These are phyloP conservation scores for Chionographis japonica DNA, from an alignment of 106 monocot species.

Conservation along the genomic window DNA sequence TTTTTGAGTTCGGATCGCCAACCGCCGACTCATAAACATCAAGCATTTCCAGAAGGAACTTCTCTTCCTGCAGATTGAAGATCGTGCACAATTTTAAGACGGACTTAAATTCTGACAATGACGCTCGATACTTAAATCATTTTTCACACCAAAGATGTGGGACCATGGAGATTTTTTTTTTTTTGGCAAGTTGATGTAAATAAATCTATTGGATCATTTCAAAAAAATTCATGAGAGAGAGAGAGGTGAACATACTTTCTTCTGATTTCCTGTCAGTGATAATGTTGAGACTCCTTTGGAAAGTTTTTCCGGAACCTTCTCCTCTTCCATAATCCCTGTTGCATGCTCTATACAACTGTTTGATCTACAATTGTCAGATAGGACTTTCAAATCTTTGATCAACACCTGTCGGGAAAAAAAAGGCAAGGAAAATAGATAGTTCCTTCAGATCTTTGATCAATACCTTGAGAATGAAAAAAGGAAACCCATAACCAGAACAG, in stretches of 20 bases:
- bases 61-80: conserved; percentile 46
- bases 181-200: too few relatives aligned
- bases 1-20: conserved; percentile 50
- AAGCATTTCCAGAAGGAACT: conserved; percentile 75
- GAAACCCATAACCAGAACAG: too few relatives aligned
- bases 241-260: conserved; percentile 38
- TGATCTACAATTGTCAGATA: conserved; percentile 78
- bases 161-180: too few relatives aligned
- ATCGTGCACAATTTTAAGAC: too few relatives aligned
- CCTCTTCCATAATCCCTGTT: conserved; percentile 82
- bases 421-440: not conserved
- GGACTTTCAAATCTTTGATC: conserved; percentile 52
- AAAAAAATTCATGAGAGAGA: too few relatives aligned
- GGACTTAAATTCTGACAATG: too few relatives aligned
- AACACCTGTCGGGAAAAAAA: conserved; percentile 39
- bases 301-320: conserved; percentile 73
- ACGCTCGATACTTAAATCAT: too few relatives aligned
- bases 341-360: conserved; percentile 91
- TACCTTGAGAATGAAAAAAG: too few relatives aligned
- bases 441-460: not conserved
- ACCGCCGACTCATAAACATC: conserved; percentile 80
- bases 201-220: too few relatives aligned
- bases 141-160: too few relatives aligned
- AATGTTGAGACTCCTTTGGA: conserved; percentile 82
- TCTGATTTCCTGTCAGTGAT: conserved; percentile 46